These are phyloP conservation scores for Trebouxiophyceae sp. DNA, from an alignment of 163 green algal genomes.

Conservation along the genomic window DNA sequence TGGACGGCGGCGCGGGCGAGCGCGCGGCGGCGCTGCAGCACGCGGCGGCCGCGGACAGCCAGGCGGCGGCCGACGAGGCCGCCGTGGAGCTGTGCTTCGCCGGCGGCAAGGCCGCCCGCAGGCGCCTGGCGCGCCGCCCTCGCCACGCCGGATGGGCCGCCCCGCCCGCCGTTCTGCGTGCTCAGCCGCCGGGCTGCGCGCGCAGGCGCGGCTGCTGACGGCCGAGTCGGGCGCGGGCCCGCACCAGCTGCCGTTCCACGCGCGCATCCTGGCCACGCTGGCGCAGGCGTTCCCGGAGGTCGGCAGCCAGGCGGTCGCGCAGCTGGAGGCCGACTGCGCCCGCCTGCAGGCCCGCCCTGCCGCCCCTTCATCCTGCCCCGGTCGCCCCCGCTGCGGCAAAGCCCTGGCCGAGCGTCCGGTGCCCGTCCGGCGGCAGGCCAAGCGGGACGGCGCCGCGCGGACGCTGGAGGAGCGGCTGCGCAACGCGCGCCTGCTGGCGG, in stretches of 20 bases:
- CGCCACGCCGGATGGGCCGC: not conserved
- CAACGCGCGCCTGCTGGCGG: slow-evolving; percentile 72
- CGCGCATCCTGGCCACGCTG: slow-evolving; percentile 60
- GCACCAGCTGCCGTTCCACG: slow-evolving; percentile 70
- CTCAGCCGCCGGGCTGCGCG: not conserved
- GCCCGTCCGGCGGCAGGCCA: slow-evolving; percentile 11
- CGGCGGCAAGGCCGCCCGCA: slow-evolving; percentile 59
- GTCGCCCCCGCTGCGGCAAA: too few relatives aligned
- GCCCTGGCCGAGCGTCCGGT: too few relatives aligned
- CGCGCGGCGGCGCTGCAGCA: not conserved
- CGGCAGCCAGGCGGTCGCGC: slow-evolving; percentile 21
- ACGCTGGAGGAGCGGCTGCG: slow-evolving; percentile 67
- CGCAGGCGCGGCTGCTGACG: slow-evolving; percentile 33
- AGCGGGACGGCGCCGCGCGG: slow-evolving; percentile 50
- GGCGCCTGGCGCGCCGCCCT: slow-evolving; percentile 32
- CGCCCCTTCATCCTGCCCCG: too few relatives aligned
- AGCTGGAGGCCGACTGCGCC: slow-evolving; percentile 60
- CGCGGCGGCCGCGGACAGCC: slow-evolving; percentile 17
- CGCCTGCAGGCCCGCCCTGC: slow-evolving; percentile 15
- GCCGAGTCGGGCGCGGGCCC: slow-evolving; percentile 51
- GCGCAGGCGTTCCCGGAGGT: slow-evolving; percentile 68
- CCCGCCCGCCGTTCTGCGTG: not conserved
- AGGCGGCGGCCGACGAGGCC: slow-evolving; percentile 61
- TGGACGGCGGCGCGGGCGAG: not conserved
- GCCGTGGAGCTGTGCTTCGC: slow-evolving; percentile 66